Evolutionary conservation across 768 basidiomycete species (phyloP).

Genomic region (Lactarius hatsudake): DNA sequence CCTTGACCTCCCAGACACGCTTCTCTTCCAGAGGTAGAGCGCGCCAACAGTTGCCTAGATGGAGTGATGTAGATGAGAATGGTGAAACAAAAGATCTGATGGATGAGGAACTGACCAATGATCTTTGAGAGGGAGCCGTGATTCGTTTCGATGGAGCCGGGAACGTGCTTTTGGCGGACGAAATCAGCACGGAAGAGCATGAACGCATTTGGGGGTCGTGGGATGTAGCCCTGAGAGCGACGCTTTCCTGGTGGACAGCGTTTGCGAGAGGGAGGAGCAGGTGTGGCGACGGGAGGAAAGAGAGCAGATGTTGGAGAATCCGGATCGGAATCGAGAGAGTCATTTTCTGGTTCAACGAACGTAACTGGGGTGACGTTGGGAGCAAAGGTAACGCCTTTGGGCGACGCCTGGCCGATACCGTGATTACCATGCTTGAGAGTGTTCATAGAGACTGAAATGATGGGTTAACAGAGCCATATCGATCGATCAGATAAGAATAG

Average conservation of each 20-base stretch:
- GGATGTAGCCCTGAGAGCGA: conserved; percentile 48
- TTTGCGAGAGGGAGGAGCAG: conserved; percentile 42
- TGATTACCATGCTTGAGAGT: conserved; percentile 53
- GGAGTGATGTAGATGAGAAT: neutral
- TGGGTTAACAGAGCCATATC: neutral
- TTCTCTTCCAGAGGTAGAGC: conserved; percentile 68
- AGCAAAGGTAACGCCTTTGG: conserved; percentile 58
- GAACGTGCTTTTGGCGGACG: conserved; percentile 46
- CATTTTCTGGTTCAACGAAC: conserved; percentile 39
- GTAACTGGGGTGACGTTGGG: conserved; percentile 59
- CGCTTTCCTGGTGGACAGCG: conserved; percentile 61
- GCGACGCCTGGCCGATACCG: conserved; percentile 42
- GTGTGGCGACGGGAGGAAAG: conserved; percentile 52
- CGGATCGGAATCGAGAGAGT: conserved; percentile 34
- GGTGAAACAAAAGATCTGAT: neutral
- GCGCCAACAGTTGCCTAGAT: conserved; percentile 55
- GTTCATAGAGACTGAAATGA: conserved; percentile 29
- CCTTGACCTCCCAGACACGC: conserved; percentile 67
- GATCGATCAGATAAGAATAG: neutral
- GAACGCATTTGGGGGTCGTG: conserved; percentile 40
- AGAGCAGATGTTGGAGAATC: conserved; percentile 41
- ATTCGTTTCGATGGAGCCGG: conserved; percentile 49
- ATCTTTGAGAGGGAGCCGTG: conserved; percentile 51
- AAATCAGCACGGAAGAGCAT: conserved; percentile 35
- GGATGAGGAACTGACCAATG: conserved; percentile 34